These are phyloP conservation scores for Thermomucor indicae-seudaticae DNA, from an alignment of 371 early-diverging fungal genomes.

Conservation along the genomic window DNA sequence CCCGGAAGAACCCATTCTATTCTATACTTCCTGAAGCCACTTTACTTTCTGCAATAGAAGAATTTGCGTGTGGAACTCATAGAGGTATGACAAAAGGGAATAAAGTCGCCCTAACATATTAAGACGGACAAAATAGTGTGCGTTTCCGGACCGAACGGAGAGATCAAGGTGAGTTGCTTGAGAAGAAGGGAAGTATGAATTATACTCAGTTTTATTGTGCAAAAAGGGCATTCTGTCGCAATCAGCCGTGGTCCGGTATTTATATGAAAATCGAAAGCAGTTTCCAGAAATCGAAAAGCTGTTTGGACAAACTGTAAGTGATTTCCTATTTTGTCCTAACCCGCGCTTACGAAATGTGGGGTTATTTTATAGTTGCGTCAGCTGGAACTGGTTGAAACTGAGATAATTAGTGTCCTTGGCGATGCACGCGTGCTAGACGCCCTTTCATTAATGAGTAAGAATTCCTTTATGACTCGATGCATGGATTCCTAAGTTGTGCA, in stretches of 20 bases:
- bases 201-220: no score
- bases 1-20: slow-evolving; percentile 83
- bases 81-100: slow-evolving; percentile 53
- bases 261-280: slow-evolving; percentile 48
- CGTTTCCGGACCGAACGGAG: slow-evolving; percentile 50
- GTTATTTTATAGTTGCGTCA: slow-evolving; percentile 33
- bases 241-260: slow-evolving; percentile 62
- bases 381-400: slow-evolving; percentile 46
- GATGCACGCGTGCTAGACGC: slow-evolving; percentile 56
- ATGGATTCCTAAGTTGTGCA: neutral
- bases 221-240: slow-evolving; percentile 76
- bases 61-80: slow-evolving; percentile 77
- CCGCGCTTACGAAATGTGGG: neutral
- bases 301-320: slow-evolving; percentile 42
- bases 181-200: neutral
- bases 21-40: slow-evolving; percentile 75
- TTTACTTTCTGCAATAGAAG: slow-evolving; percentile 64
- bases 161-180: slow-evolving; percentile 26
- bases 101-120: no score
- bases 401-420: slow-evolving; percentile 51
- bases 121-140: no score
- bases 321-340: neutral
- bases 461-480: neutral
- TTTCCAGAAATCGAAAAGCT: slow-evolving; percentile 31
- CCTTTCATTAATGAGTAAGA: slow-evolving; percentile 53